phyloP scores from a whole-genome alignment of 2,329 filamentous ascomycete genomes.

The Colletotrichum scovillei region DNA sequence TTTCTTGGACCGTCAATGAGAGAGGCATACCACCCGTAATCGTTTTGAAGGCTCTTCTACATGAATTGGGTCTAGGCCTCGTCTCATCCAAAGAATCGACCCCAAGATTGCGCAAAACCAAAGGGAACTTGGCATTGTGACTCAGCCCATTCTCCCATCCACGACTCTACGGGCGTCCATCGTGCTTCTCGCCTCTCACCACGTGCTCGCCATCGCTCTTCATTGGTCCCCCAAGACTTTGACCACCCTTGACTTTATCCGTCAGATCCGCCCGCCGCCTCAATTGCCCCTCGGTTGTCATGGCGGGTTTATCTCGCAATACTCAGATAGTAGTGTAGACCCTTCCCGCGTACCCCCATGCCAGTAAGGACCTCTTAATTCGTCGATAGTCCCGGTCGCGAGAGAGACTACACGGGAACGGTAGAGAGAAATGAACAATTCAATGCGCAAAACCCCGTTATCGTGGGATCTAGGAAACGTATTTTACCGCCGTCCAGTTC shows the following conservation, averaged over 20 bases:
- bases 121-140: background rate
- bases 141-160: background rate
- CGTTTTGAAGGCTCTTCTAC: background rate
- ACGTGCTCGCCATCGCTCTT: slow-evolving; percentile 17
- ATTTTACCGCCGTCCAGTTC: background rate
- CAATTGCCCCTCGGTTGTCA: background rate
- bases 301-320: too few relatives aligned
- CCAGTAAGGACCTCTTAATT: too few relatives aligned
- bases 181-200: slow-evolving; percentile 12
- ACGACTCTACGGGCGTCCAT: background rate
- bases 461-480: background rate
- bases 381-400: background rate
- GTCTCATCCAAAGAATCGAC: background rate
- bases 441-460: background rate
- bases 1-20: too few relatives aligned
- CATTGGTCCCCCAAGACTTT: background rate
- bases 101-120: background rate
- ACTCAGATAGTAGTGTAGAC: background rate
- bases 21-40: background rate
- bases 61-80: background rate
- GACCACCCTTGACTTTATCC: background rate
- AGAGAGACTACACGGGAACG: too few relatives aligned
- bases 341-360: background rate
- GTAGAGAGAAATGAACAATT: background rate
- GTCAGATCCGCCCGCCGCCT: background rate